phyloP scores from a whole-genome alignment of 257 asterid species.

The Fraxinus pennsylvanica region DNA sequence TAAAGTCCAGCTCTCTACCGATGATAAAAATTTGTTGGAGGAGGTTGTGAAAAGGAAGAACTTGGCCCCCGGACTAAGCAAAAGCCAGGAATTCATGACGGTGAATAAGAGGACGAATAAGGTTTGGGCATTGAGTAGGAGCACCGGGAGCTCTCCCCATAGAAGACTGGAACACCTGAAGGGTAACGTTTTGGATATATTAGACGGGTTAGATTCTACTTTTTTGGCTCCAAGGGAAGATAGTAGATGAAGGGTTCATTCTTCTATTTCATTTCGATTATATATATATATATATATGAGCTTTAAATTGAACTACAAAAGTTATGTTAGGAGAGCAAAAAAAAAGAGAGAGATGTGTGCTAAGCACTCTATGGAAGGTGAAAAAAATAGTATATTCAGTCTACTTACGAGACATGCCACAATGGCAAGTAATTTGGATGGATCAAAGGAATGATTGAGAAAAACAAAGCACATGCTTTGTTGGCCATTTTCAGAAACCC shows the following conservation, averaged over 20 bases:
- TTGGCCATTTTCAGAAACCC: neutral
- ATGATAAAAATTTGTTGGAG: conserved; percentile 45
- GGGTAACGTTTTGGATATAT: conserved; percentile 48
- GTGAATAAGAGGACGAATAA: conserved; percentile 30
- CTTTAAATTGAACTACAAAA: neutral
- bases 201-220: conserved; percentile 51
- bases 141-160: conserved; percentile 57
- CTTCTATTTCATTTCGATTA: conserved; percentile 21
- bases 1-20: conserved; percentile 27
- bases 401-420: neutral
- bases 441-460: neutral
- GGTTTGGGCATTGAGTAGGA: conserved; percentile 45
- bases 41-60: conserved; percentile 43
- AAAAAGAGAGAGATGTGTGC: neutral
- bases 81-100: conserved; percentile 52
- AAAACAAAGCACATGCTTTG: neutral
- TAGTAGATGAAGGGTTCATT: conserved; percentile 19
- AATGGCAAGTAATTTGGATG: neutral
- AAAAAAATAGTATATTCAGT: too few relatives aligned
- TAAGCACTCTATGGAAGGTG: too few relatives aligned
- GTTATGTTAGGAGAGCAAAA: neutral
- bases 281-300: neutral
- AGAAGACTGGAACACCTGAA: conserved; percentile 34
- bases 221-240: conserved; percentile 25
- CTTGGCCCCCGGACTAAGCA: conserved; percentile 46